Base-by-base conservation (phyloP, 2,329 filamentous ascomycete genomes). In the Aspergillus hiratsukae region DNA sequence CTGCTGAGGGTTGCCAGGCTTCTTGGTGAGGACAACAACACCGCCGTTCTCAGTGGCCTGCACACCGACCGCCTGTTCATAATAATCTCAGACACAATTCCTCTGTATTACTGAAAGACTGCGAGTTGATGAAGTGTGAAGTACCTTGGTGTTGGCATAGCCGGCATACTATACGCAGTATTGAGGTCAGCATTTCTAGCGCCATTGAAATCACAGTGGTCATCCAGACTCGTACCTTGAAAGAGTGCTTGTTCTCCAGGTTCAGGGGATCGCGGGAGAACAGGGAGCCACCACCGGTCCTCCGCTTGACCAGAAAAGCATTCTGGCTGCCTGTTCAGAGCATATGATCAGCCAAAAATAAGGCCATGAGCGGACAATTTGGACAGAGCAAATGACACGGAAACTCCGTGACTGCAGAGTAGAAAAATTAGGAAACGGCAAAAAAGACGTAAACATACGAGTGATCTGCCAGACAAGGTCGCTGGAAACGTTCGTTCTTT, bases 191-290 rank as follows among this genome's bases (percentile, higher is more conserved):
- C 59, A 19, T 25, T 37, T 17, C 11, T 29, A 27, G 27, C 41
- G 41, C 25, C 28, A 53, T 57, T 40, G 51, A 48, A 40, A 53
- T 31, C 9, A 25, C 21, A 49, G 48, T 37, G n/a, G 11, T 29
- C 35, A 14, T 48, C 27, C 17, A 40, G 17, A 23, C 31, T 53
- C 65, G 37, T 67, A 94, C 90, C 87, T 96, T 97, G 82, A 90
- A 89, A 70, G 84, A 87, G 83, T 96, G 88, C 80, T 87, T 82
- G 88, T 97, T 97, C 77, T 81, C 83, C 79, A 97, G 80, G 86
- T 97, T 99, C 68, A 97, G 81, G 71, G 92, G 90, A 76, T 97
- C 93, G 70, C 89, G 89, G 69, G 93, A 97, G 85, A 99, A 91
- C 80, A 90, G 89, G 69, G 89, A 82, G 76, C 90, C 89, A 73